phyloP scores from a whole-genome alignment of 257 asterid species.

The Solanum arcanum region DNA sequence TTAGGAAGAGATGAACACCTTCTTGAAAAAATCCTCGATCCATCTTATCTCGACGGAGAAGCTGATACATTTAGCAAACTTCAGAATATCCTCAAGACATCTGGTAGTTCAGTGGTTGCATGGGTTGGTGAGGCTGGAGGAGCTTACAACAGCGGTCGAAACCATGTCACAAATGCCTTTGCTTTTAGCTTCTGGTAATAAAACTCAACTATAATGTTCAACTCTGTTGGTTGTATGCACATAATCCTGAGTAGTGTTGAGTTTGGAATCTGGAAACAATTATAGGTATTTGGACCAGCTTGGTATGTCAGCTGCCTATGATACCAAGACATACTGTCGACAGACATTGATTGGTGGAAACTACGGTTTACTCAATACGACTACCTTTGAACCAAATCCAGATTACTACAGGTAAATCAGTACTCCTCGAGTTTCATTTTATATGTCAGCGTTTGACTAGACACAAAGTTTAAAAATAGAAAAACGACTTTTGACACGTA shows the following conservation, averaged over 20 bases:
- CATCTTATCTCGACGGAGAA: conserved; percentile 48
- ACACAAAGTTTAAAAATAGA: background rate
- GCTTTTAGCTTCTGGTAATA: conserved; percentile 69
- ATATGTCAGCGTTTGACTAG: background rate
- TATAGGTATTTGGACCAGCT: conserved; percentile 81
- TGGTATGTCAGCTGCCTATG: conserved; percentile 49
- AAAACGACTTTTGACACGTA: background rate
- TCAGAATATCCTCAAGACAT: conserved; percentile 17
- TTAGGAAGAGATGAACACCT: conserved; percentile 56
- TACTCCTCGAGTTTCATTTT: background rate
- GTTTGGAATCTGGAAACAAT: background rate
- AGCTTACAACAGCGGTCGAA: conserved; percentile 64
- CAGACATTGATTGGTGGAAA: conserved; percentile 78
- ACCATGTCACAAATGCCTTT: conserved; percentile 58
- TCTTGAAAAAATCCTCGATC: conserved; percentile 47
- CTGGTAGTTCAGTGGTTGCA: conserved; percentile 33
- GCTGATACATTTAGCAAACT: conserved; percentile 29
- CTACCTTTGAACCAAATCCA: conserved; percentile 67
- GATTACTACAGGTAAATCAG: conserved; percentile 71
- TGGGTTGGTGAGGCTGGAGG: conserved; percentile 95
- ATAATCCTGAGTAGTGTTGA: background rate
- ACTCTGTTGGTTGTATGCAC: background rate
- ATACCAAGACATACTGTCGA: conserved; percentile 69
- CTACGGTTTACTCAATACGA: conserved; percentile 72
- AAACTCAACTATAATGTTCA: background rate